phyloP scores from a whole-genome alignment of 768 basidiomycete genomes.

The Termitomyces sp. region DNA sequence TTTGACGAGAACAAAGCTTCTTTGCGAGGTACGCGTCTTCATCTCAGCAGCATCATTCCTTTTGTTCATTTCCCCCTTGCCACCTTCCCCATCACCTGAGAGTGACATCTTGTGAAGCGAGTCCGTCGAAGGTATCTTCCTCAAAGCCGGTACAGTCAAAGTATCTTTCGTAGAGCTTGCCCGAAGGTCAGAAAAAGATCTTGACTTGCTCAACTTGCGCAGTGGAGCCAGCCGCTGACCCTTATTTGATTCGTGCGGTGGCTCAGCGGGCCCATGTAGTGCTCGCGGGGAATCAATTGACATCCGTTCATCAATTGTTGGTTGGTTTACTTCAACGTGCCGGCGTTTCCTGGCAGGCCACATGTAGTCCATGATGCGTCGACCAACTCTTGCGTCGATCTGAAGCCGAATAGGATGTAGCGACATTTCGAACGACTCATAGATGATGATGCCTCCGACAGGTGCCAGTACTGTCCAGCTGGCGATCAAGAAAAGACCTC shows the following conservation, averaged over 20 bases:
- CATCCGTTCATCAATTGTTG: constrained; percentile 23
- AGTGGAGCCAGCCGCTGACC: constrained; percentile 33
- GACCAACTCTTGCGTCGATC: constrained; percentile 79
- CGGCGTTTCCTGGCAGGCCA: constrained; percentile 65
- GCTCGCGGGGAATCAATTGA: constrained; percentile 51
- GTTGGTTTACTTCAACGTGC: constrained; percentile 14
- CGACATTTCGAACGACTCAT: constrained; percentile 75
- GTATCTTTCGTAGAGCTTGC: constrained; percentile 29
- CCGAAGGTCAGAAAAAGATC: constrained; percentile 70
- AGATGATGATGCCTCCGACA: constrained; percentile 90
- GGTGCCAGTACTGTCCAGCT: constrained; percentile 85
- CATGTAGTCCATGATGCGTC: constrained; percentile 83
- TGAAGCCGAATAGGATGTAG: constrained; percentile 87
- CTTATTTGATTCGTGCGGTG: constrained; percentile 1
- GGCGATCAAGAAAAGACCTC: constrained; percentile 68
- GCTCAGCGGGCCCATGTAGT: constrained; percentile 20
- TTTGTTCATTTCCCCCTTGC: constrained; percentile 14
- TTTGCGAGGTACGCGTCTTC: constrained; percentile 76
- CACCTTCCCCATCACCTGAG: constrained; percentile 11
- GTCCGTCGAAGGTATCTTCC: constrained; percentile 39
- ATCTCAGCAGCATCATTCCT: constrained; percentile 69
- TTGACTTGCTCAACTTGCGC: constrained; percentile 53
- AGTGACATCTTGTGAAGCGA: constrained; percentile 23
- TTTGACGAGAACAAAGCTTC: constrained; percentile 78
- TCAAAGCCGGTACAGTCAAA: constrained; percentile 23